Evolutionary conservation across 306 rosid species (phyloP).

Genomic region (Alnus rubra): DNA sequence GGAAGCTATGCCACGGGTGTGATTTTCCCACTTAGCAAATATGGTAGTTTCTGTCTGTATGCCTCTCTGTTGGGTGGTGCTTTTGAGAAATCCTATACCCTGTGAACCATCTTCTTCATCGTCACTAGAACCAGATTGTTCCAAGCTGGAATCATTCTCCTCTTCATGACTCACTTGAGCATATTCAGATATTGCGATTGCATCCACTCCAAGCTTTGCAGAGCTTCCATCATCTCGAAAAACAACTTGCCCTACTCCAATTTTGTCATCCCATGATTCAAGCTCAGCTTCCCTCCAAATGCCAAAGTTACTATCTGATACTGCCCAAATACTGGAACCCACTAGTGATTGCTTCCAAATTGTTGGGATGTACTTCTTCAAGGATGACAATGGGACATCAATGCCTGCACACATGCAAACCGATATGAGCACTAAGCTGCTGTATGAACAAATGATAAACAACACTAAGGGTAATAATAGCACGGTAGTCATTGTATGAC

Average conservation of each 20-base stretch:
- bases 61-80: conserved; percentile 66
- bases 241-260: conserved; percentile 70
- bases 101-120: conserved; percentile 57
- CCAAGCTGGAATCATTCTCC: conserved; percentile 62
- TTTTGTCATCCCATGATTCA: conserved; percentile 75
- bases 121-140: conserved; percentile 62
- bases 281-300: conserved; percentile 94
- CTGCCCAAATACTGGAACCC: conserved; percentile 83
- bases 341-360: conserved; percentile 68
- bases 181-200: conserved; percentile 62
- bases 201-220: conserved; percentile 61
- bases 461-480: background rate
- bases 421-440: conserved; percentile 15
- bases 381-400: conserved; percentile 66
- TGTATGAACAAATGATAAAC: background rate
- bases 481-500: background rate
- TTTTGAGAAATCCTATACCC: conserved; percentile 83
- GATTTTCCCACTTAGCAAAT: conserved; percentile 98
- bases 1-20: conserved; percentile 91
- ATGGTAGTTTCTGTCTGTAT: conserved; percentile 75
- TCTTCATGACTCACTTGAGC: conserved; percentile 54
- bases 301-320: conserved; percentile 55
- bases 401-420: conserved; percentile 53
- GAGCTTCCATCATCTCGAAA: conserved; percentile 83
- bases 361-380: conserved; percentile 68